Conservation (phyloP, 2,329 filamentous ascomycete species). For the Alternaria viburni region DNA sequence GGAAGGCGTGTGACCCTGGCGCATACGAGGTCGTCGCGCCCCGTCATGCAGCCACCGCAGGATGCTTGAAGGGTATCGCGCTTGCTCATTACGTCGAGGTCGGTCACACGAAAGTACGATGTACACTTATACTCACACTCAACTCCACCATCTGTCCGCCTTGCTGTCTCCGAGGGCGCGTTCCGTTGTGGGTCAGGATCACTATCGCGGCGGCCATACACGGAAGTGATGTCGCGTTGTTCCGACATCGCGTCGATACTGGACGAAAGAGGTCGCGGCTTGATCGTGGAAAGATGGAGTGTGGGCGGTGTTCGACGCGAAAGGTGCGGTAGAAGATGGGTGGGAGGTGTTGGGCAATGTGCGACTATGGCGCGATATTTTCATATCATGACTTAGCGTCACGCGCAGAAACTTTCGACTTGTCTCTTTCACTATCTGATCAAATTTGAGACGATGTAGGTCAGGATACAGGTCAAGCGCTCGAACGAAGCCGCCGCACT, state of each 20-base stretch:
- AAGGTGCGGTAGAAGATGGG: neutral
- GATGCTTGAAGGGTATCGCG: neutral
- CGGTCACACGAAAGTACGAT: neutral
- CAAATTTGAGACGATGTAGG: neutral
- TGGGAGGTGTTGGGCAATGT: neutral
- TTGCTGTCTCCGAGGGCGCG: neutral
- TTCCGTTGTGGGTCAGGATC: neutral
- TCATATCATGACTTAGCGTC: neutral
- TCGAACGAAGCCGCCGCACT: neutral
- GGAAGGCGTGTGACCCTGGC: neutral
- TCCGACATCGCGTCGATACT: neutral
- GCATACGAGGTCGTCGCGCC: neutral
- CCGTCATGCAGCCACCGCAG: neutral
- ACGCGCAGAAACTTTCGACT: neutral
- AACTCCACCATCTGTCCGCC: neutral
- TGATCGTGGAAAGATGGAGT: neutral
- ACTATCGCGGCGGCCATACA: neutral
- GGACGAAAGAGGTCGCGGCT: neutral
- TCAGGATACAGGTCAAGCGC: rapidly evolving
- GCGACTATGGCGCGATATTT: neutral
- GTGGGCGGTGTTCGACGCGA: neutral
- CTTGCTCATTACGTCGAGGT: neutral
- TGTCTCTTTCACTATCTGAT: neutral
- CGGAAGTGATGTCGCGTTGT: neutral
- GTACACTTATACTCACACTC: neutral